Evolutionary conservation across 2,329 filamentous ascomycete species (phyloP), one percentile per base, ranked within the genome.

Genomic region (Venturia pyrina): DNA sequence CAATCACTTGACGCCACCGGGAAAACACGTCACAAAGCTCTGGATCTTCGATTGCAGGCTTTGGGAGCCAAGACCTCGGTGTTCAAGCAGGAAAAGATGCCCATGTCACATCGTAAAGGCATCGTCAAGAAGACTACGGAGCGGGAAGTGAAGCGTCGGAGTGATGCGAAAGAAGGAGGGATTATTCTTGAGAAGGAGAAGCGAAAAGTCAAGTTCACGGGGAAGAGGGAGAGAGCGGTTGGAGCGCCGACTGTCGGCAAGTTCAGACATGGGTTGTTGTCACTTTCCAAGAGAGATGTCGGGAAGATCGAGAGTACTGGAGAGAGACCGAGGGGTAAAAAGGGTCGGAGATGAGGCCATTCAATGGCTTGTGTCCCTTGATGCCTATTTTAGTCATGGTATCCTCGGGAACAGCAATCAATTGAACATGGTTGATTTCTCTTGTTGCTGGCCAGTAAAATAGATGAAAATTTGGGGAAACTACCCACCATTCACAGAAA

Each of bases 91-190:
- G 84, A 88, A 67, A 93, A 89, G 71, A 96, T 98, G 91, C 93
- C 95, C 21, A 89, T 96, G 83, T 79, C 86, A 53, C 88, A 93
- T 73, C 85, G 92, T 67, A 91, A 89, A 77, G 93, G 93, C n/a
- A 97, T 98, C 67, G 79, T 80, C 19, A 83, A 84, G 1, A 91
- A 92, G 64, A 84, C 85, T 28, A 80, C 75, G 1, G 77, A 80
- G 37, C 85, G 85, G 67, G 93, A 97, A 75, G 79, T 83, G 15
- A 89, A 84, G 78, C 80, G 93, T 63, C 81, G 93, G 46, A 82
- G 81, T 50, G 91, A 96, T 75, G 95, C 95, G 1, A 86, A 83
- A 72, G 93, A 98, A 81, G 96, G 93, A 71, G 95, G 93, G 6
- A 87, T 98, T 70, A 87, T 98, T 62, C 79, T 98, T 43, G 95